Evolutionary conservation across 768 basidiomycete species (phyloP).

Genomic region (Neoboletus subvelutipes): DNA sequence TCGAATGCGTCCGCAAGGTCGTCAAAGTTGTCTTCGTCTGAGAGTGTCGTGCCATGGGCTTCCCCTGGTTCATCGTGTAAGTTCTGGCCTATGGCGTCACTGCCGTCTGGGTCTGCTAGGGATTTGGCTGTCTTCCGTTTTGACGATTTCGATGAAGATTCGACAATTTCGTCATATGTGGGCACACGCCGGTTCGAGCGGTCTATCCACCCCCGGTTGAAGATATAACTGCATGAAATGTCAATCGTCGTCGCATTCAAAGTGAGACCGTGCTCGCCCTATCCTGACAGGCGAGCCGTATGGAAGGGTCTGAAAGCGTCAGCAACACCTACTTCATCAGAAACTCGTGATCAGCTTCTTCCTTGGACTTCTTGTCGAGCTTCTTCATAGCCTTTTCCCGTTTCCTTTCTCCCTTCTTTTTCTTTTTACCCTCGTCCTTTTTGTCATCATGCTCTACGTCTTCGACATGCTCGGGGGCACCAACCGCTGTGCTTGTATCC

Average conservation of each 20-base stretch:
- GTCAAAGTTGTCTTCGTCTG: slow-evolving; percentile 79
- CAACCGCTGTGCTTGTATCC: slow-evolving; percentile 24
- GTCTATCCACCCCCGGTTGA: slow-evolving; percentile 98
- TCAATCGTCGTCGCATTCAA: neutral
- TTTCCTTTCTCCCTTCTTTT: slow-evolving; percentile 34
- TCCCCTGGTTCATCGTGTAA: slow-evolving; percentile 23
- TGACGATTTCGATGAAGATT: slow-evolving; percentile 32
- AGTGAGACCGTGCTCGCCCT: neutral
- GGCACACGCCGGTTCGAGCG: slow-evolving; percentile 69
- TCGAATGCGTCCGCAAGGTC: slow-evolving; percentile 92
- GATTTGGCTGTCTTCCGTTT: slow-evolving; percentile 22
- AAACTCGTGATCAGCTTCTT: slow-evolving; percentile 81
- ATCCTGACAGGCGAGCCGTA: neutral
- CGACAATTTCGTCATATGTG: slow-evolving; percentile 80
- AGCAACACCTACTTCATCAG: slow-evolving; percentile 71
- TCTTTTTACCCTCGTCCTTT: slow-evolving; percentile 34
- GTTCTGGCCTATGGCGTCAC: slow-evolving; percentile 12
- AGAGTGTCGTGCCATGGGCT: slow-evolving; percentile 34
- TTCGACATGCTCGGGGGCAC: slow-evolving; percentile 25
- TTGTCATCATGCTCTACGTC: slow-evolving; percentile 26
- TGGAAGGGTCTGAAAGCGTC: neutral
- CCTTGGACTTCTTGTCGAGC: slow-evolving; percentile 39
- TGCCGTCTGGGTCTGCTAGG: slow-evolving; percentile 13
- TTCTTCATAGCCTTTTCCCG: slow-evolving; percentile 27
- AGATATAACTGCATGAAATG: slow-evolving; percentile 69